Conservation (phyloP, 345 rosid genomes). For the Mallotus nudiflorus region DNA sequence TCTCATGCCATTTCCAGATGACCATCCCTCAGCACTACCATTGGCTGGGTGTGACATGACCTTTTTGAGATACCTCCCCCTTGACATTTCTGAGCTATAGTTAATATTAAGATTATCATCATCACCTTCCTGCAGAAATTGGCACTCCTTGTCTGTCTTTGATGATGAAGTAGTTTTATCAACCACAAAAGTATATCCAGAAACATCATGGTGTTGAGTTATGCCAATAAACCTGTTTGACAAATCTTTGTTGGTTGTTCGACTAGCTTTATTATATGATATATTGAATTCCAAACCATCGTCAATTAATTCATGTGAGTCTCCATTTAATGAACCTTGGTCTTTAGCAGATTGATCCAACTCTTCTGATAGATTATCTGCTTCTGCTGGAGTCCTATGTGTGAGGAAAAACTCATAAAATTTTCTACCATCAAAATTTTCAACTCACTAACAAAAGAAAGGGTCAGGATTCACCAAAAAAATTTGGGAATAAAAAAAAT, state of each 20-base stretch:
- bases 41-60: constrained; percentile 39
- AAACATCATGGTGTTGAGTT: constrained; percentile 43
- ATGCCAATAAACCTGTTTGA: constrained; percentile 51
- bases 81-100: constrained; percentile 29
- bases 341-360: constrained; percentile 57
- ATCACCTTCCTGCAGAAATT: constrained; percentile 28
- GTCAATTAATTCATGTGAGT: constrained; percentile 55
- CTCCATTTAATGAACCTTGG: constrained; percentile 52
- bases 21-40: constrained; percentile 23
- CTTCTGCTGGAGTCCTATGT: constrained; percentile 73
- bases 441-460: neutral
- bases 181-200: constrained; percentile 57
- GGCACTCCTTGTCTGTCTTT: constrained; percentile 27
- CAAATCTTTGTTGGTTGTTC: constrained; percentile 32
- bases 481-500: neutral
- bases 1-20: constrained; percentile 37
- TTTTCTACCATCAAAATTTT: constrained; percentile 15
- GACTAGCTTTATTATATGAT: constrained; percentile 64
- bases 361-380: constrained; percentile 58
- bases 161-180: constrained; percentile 44
- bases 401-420: constrained; percentile 21
- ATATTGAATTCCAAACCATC: constrained; percentile 62
- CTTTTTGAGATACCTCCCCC: constrained; percentile 44
- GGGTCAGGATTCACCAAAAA: neutral
- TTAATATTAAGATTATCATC: constrained; percentile 33